Evolutionary conservation across 1,284 basidiomycete species (phyloP), one percentile per base, ranked within the genome.

Genomic region (Sporisorium scitamineum): DNA sequence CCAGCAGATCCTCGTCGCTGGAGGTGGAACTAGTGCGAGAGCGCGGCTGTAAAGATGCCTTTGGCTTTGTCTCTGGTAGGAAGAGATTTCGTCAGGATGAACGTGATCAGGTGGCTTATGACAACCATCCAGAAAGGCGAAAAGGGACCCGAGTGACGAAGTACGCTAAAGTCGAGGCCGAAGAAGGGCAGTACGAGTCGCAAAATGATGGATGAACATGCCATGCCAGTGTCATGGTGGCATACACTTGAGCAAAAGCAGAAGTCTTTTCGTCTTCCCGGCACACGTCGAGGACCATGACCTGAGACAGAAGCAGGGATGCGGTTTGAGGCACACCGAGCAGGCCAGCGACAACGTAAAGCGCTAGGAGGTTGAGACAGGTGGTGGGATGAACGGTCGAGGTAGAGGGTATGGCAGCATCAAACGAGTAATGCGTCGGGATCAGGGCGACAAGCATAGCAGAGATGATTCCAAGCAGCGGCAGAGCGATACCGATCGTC

Each of bases 391-490:
- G 67, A 2, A 70, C 1, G 3, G 29, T 66, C 7, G 72, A 70
- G 16, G 48, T 37, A 2, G 72, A 70, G 6, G 72, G 56, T 0
- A 64, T 44, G 9, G 41, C n/a, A 2, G 60, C 42, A 42, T 75
- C 67, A 22, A 75, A 65, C 1, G 72, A 75, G 26, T 75, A 75
- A n/a, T 75, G 67, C 2, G 67, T 70, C 5, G 72, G 72, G 5
- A 75, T 39, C 18, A 47, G 22, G 11, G 63, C 52, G 20, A 59
- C 11, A 5, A 31, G 18, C 9, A 56, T n/a, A n/a, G 29, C 18
- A 31, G 54, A 42, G 1, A 22, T 54, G 20, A 3, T 32, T 5
- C 16, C 45, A 16, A 42, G 18, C 8, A 24, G 16, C 2, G 42
- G 26, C 7, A 37, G n/a, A 18, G 27, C 41, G 18, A 70, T 48